Evolutionary conservation across 345 rosid genomes (phyloP), one percentile per base, ranked within the genome.

Genomic region (Citropsis articulata): DNA sequence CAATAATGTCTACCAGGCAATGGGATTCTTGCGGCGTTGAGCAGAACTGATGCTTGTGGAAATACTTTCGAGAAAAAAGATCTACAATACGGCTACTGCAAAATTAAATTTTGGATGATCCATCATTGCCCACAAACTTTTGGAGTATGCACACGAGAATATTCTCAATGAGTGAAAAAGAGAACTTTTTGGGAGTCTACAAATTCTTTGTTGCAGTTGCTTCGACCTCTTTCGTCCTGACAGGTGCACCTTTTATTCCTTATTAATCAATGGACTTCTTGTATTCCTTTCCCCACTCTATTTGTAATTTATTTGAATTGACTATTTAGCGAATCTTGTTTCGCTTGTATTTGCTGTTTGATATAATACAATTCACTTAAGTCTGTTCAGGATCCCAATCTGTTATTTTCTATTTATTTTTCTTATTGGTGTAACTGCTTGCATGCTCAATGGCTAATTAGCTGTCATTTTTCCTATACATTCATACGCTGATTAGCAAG

Each of bases 21-120:
- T 92, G 97, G 95, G 98, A 78, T 90, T 91, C 78, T 79, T 86
- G 79, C 85, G 74, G 75, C 87, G 84, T 80, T 87, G 81, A 85
- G 73, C 25, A 36, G 73, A 78, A 19, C 81, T 62, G 19, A 79
- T 76, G 66, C 73, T 35, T 76, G 35, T 19, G 14, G 40, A 38
- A 27, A 19, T 62, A 19, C 63, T 75, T 71, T 40, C 65, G 45
- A 64, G 25, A 33, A 86, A 42, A 77, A 66, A 42, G 71, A 71
- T 73, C 79, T 75, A 22, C 35, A 21, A 57, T 35, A 45, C 69
- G 21, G 57, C 80, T 50, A 35, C 82, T 67, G 67, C 56, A 67
- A 71, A 28, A 38, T 64, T 62, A 63, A 31, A 72, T 72, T 76
- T 78, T 59, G 55, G 65, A 72, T 48, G 65, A 73, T 72, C 80